Evolutionary conservation across 2,329 filamentous ascomycete species (phyloP), one percentile per base, ranked within the genome.

Genomic region (Chlorencoelia australis): DNA sequence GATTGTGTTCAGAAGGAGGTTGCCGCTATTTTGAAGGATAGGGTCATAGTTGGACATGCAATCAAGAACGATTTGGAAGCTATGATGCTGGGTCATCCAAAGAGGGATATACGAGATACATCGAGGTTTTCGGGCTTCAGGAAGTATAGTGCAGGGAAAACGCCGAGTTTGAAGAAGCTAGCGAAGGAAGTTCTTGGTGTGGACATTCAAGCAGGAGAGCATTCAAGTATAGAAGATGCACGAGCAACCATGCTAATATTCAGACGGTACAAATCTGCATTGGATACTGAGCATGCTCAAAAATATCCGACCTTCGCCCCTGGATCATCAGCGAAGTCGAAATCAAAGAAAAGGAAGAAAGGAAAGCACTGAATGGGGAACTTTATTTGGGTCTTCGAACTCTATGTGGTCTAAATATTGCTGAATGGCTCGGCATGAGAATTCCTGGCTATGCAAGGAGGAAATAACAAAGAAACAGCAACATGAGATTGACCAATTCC

Each of bases 191-290:
- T 79, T 6, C 54, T 82, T 2, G 67, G 68, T 0, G 59, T 79
- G 4, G 73, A 78, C 33, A 79, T 82, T 35, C 78, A 82, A 47
- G 62, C 58, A 14, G 76, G 75, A 1, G 63, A 71, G 17, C 78
- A 82, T 56, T 80, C 75, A 2, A 82, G 76, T 56, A 63, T 81
- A 44, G 67, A 81, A 63, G 91, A 98, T 65, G 91, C 91, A 2
- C 69, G 86, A 47, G 86, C 84, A 4, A 80, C 87, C 1, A 96
- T 98, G 87, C 64, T 89, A 38, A 63, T 98, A 27, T 96, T 94
- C 54, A 71, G 83, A 43, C 74, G 76, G 47, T 75, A 87, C 57
- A 96, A 95, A 63, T 68, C 78, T 13, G 82, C 71, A 0, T 95
- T 98, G 55, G 91, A 96, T 55, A 66, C 76, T 39, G 85, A 94